phyloP scores from a whole-genome alignment of 1,284 basidiomycete species.

The Cryptococcus floricola region DNA sequence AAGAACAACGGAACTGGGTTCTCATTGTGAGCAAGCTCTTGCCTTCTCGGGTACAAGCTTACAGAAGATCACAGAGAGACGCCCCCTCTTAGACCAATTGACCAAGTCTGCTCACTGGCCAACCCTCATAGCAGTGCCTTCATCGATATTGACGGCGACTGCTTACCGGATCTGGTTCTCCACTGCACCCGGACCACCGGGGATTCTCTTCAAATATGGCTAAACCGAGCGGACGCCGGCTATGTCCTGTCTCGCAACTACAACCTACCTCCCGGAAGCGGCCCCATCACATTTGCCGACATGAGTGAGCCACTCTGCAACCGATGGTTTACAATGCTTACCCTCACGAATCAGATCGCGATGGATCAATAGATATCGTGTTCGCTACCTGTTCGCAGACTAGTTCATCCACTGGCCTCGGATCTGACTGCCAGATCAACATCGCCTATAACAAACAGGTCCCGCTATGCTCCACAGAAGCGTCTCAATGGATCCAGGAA shows the following conservation, averaged over 20 bases:
- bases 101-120: constrained; percentile 62
- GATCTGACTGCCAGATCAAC: constrained; percentile 74
- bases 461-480: constrained; percentile 60
- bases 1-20: constrained; percentile 28
- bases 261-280: constrained; percentile 69
- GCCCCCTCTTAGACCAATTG: constrained; percentile 36
- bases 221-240: constrained; percentile 70
- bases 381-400: constrained; percentile 77
- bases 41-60: not conserved
- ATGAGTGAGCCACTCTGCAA: constrained; percentile 61
- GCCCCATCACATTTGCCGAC: constrained; percentile 84
- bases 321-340: not conserved
- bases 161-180: constrained; percentile 91
- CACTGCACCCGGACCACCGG: constrained; percentile 62
- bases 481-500: constrained; percentile 14
- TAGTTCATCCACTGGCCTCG: constrained; percentile 64
- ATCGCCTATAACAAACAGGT: constrained; percentile 93
- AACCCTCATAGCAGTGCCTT: constrained; percentile 92
- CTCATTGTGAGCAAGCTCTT: constrained; percentile 14
- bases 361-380: constrained; percentile 93
- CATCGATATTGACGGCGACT: constrained; percentile 95
- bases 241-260: constrained; percentile 69
- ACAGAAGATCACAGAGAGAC: constrained; percentile 5
- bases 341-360: constrained; percentile 62
- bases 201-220: constrained; percentile 84